These are phyloP conservation scores for Apiospora arundinis DNA, from an alignment of 2,329 filamentous ascomycete genomes.

Conservation along the genomic window DNA sequence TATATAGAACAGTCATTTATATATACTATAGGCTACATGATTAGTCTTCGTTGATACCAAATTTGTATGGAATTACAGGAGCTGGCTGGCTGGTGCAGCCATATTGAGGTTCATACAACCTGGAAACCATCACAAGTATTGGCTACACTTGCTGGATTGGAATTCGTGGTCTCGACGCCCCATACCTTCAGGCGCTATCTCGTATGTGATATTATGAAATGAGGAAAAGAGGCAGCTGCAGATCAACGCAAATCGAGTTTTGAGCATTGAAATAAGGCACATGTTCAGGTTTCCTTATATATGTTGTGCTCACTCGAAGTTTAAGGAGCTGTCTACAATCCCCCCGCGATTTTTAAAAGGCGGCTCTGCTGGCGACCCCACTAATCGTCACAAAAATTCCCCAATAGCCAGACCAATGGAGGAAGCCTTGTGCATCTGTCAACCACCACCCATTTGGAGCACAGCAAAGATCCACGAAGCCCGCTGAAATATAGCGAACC, in stretches of 20 bases:
- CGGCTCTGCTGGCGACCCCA: constrained; percentile 13
- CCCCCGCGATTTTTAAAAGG: constrained; percentile 1
- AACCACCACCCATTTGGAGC: neutral
- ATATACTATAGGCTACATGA: too few relatives aligned
- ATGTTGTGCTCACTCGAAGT: neutral
- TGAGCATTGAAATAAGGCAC: neutral
- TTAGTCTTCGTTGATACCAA: too few relatives aligned
- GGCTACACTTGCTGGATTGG: too few relatives aligned
- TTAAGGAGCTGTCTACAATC: neutral
- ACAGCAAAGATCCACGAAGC: neutral
- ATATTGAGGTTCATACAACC: too few relatives aligned
- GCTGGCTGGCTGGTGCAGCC: too few relatives aligned
- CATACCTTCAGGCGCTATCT: neutral
- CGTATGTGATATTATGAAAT: neutral
- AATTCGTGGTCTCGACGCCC: too few relatives aligned
- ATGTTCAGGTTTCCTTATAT: too few relatives aligned
- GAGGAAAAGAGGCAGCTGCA: too few relatives aligned
- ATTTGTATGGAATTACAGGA: too few relatives aligned
- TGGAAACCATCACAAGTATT: neutral
- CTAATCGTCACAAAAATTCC: constrained; percentile 19
- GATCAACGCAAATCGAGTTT: neutral
- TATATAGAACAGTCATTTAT: too few relatives aligned
- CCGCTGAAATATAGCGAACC: neutral
- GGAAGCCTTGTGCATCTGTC: constrained; percentile 15
- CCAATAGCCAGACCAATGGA: neutral